Evolutionary conservation across 169 alveolate species (phyloP).

Genomic region (Cyclospora cayetanensis): DNA sequence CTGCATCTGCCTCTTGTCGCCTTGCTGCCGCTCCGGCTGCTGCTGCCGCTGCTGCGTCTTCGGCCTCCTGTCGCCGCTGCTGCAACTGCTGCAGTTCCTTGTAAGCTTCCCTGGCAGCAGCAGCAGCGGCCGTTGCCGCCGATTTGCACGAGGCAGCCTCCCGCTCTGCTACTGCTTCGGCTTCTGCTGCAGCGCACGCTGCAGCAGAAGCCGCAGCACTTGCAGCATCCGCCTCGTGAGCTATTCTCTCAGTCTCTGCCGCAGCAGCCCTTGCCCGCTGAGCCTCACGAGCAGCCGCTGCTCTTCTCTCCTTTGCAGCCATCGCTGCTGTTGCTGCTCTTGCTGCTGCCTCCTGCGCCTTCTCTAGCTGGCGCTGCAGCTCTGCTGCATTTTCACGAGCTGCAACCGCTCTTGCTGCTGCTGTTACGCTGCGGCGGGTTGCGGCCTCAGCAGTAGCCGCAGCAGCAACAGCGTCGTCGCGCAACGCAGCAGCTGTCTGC

Average conservation of each 20-base stretch:
- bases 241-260: neutral
- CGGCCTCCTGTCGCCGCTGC: neutral
- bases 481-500: neutral
- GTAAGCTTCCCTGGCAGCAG: slow-evolving; percentile 11
- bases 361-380: slow-evolving; percentile 10
- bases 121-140: slow-evolving; percentile 21
- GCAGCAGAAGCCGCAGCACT: neutral
- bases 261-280: neutral
- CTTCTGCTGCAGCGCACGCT: neutral
- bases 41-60: neutral
- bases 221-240: neutral
- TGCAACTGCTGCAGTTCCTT: neutral
- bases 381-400: neutral
- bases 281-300: neutral
- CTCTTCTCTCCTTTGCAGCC: neutral
- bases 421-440: neutral
- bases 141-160: neutral
- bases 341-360: neutral
- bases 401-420: neutral
- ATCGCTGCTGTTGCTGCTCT: slow-evolving; percentile 11
- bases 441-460: neutral
- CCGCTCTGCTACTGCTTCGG: slow-evolving; percentile 5
- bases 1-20: neutral
- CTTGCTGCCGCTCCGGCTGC: neutral
- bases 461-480: neutral